These are phyloP conservation scores for Solanum ossicruentum DNA, from an alignment of 257 asterid genomes.

Conservation along the genomic window DNA sequence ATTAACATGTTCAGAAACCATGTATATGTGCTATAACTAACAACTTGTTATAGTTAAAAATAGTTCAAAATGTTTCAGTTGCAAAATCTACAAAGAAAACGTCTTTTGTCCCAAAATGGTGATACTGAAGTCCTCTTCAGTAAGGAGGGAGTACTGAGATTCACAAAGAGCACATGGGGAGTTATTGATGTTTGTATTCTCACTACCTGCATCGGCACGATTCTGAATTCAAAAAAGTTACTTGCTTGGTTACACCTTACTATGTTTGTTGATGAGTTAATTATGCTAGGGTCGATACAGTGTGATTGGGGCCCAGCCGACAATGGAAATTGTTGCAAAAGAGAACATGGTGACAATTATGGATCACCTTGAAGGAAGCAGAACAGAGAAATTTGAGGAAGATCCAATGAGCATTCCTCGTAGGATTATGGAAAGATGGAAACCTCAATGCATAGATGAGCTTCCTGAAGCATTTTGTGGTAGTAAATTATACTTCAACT, in stretches of 20 bases:
- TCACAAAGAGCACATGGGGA: neutral
- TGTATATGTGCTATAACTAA: neutral
- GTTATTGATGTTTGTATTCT: neutral
- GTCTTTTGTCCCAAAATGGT: neutral
- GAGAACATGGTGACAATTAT: slow-evolving; percentile 71
- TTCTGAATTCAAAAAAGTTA: neutral
- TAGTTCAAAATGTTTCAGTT: neutral
- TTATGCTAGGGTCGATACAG: slow-evolving; percentile 79
- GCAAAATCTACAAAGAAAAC: neutral
- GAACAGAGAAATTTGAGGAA: slow-evolving; percentile 54
- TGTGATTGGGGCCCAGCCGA: slow-evolving; percentile 92
- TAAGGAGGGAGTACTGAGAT: neutral
- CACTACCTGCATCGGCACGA: neutral
- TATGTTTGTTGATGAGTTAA: slow-evolving; percentile 15
- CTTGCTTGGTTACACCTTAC: neutral
- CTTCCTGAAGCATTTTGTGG: slow-evolving; percentile 97
- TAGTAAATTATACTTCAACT: slow-evolving; percentile 12
- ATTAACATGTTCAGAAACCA: neutral
- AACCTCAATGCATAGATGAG: slow-evolving; percentile 78
- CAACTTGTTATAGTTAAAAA: neutral
- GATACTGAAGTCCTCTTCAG: neutral
- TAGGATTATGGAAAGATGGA: slow-evolving; percentile 82
- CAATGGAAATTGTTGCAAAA: slow-evolving; percentile 89
- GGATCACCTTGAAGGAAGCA: slow-evolving; percentile 58
- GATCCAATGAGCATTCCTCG: slow-evolving; percentile 91